Conservation (phyloP, 257 asterid genomes). For the Nicotiana paniculata region DNA sequence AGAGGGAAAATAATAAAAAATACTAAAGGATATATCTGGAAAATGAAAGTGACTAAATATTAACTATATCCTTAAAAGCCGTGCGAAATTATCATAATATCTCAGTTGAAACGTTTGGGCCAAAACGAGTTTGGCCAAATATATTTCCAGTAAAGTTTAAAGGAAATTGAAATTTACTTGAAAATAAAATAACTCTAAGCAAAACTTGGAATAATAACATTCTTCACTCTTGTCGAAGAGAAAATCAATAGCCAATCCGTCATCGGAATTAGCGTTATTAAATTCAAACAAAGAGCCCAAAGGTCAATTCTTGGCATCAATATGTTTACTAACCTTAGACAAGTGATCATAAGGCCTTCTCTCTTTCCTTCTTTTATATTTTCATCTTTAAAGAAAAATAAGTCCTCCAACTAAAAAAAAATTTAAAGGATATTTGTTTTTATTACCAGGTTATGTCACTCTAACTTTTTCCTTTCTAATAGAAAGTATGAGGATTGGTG, state of each 20-base stretch:
- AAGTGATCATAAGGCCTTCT: conserved; percentile 13
- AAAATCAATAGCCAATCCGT: background rate
- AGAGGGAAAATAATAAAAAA: too few species aligned
- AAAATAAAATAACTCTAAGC: background rate
- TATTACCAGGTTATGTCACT: background rate
- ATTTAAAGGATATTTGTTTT: background rate
- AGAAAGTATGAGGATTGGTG: background rate
- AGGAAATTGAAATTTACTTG: background rate
- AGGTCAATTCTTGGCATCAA: conserved; percentile 21
- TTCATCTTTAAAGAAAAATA: background rate
- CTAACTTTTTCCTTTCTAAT: background rate
- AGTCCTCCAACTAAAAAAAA: background rate
- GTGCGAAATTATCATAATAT: too few species aligned
- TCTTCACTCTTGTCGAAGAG: background rate
- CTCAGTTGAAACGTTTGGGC: too few species aligned
- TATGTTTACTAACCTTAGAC: conserved; percentile 20
- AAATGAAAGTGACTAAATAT: too few species aligned
- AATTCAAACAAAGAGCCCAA: conserved; percentile 15
- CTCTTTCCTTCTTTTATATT: background rate
- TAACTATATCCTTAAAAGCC: too few species aligned
- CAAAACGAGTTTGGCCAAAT: too few species aligned
- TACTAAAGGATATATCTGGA: too few species aligned
- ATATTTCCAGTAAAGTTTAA: background rate
- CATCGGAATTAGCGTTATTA: background rate
- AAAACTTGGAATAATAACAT: background rate